Base-by-base conservation (phyloP, 495 filamentous ascomycete genomes). In the Bryoglossum gracile region DNA sequence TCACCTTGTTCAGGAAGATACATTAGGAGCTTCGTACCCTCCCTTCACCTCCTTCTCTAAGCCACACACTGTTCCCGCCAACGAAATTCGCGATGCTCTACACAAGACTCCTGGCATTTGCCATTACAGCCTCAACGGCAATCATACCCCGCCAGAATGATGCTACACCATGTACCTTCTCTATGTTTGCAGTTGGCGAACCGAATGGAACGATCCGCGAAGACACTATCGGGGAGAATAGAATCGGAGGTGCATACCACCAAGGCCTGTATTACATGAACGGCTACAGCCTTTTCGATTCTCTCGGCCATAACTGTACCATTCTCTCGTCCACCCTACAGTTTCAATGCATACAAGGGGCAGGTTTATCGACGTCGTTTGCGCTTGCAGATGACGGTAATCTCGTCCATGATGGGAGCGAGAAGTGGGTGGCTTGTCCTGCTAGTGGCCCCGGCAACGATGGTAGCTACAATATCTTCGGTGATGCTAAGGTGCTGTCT, bases 391-490 rank as follows among this genome's bases (percentile, higher is more conserved):
- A 52, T 40, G 32, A 50, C 35, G 42, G 43, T 4, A 49, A 43
- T 16, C 26, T 61, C 4, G 3, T 46, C 5, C 46, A 53, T 24
- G 49, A 58, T 30, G 51, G 42, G 5, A 32, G 8, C 14, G 25
- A 37, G 11, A 49, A 56, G 8, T 61, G 48, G 48, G 18, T 45
- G 35, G 58, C 58, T 3, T 61, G 58, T 36, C 55, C 55, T 13
- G 40, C 44, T 3, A 11, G 14, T 19, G 49, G 46, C 19, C 51
- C 49, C 9, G 46, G 35, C 3, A 22, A 40, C 38, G 57, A 56
- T 42, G 57, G 53, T 10, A 54, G 46, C 23, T 53, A 37, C 26
- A 43, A 40, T 19, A 56, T 60, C 22, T 56, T 44, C 34, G 37
- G 33, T 28, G 46, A 56, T 42, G 30, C 41, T 1, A 54, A 50